Percentiles rank a stretch among this genome's conserved stretches.
Evolutionary conservation across 2,329 filamentous ascomycete species (phyloP).

Genomic region (Claviceps purpurea): DNA sequence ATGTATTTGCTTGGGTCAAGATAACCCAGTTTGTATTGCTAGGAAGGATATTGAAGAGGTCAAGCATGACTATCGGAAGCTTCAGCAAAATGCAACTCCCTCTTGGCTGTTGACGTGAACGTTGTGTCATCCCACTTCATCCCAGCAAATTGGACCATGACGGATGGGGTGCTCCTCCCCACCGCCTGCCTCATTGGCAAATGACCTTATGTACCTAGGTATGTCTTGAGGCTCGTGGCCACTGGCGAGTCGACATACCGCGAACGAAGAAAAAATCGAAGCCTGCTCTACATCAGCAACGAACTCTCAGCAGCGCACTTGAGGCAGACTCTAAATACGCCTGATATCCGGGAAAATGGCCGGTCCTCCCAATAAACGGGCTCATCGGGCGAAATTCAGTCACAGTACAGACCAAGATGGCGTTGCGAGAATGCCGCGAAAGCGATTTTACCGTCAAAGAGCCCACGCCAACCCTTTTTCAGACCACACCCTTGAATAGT

Average conservation of each 20-base stretch:
- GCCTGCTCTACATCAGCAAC: background rate
- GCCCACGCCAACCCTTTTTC: conserved; percentile 98
- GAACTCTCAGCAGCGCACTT: background rate
- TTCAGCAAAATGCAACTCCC: background rate
- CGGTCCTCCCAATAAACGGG: conserved; percentile 37
- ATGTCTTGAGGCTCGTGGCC: background rate
- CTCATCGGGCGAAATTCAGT: conserved; percentile 54
- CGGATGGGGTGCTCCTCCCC: background rate
- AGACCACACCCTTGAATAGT: conserved; percentile 85
- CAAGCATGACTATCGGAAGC: background rate
- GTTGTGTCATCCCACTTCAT: too few species aligned
- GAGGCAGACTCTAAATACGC: background rate
- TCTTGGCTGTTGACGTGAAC: background rate
- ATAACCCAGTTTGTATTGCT: background rate
- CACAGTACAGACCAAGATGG: conserved; percentile 38
- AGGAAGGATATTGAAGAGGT: background rate
- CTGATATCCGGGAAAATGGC: conserved; percentile 11
- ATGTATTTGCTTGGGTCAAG: background rate
- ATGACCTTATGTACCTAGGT: background rate
- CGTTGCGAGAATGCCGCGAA: conserved; percentile 60
- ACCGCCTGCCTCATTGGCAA: conserved; percentile 8
- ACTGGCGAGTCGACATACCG: too few species aligned
- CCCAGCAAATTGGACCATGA: background rate
- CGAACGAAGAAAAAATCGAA: background rate
- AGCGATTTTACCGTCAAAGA: conserved; percentile 91